phyloP scores from a whole-genome alignment of 1,139 yeast species.

The Scheffersomyces insectosa region DNA sequence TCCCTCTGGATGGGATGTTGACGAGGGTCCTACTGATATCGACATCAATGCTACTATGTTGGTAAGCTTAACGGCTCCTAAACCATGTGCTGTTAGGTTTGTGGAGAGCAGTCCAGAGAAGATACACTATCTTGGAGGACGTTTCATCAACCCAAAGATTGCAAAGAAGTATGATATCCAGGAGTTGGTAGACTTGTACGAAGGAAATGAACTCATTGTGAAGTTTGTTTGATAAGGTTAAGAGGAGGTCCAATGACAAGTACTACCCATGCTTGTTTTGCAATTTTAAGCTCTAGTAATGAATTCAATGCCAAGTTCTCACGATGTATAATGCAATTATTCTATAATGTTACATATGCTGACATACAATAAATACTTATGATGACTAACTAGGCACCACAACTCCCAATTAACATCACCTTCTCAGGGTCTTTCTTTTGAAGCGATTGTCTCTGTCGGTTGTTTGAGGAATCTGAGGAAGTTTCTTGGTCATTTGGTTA shows the following conservation, averaged over 20 bases:
- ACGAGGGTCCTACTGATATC: slow-evolving; percentile 63
- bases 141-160: slow-evolving; percentile 67
- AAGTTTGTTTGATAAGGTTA: slow-evolving; percentile 20
- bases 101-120: slow-evolving; percentile 23
- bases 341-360: too few relatives aligned
- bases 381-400: too few relatives aligned
- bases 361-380: too few relatives aligned
- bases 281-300: background rate
- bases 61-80: slow-evolving; percentile 90
- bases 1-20: slow-evolving; percentile 98
- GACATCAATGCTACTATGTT: slow-evolving; percentile 63
- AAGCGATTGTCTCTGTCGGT: slow-evolving; percentile 1
- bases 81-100: slow-evolving; percentile 71
- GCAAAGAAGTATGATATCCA: slow-evolving; percentile 75
- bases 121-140: slow-evolving; percentile 83
- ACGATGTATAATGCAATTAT: too few relatives aligned
- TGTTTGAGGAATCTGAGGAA: slow-evolving; percentile 2
- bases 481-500: background rate
- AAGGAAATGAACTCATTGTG: slow-evolving; percentile 40
- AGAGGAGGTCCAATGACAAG: background rate
- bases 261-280: background rate
- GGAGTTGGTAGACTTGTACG: slow-evolving; percentile 31
- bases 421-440: slow-evolving; percentile 1
- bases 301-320: too few relatives aligned
- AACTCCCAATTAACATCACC: background rate